Evolutionary conservation across 441 rosid species (phyloP), one percentile per base, ranked within the genome.

Genomic region (Corymbia citriodora): DNA sequence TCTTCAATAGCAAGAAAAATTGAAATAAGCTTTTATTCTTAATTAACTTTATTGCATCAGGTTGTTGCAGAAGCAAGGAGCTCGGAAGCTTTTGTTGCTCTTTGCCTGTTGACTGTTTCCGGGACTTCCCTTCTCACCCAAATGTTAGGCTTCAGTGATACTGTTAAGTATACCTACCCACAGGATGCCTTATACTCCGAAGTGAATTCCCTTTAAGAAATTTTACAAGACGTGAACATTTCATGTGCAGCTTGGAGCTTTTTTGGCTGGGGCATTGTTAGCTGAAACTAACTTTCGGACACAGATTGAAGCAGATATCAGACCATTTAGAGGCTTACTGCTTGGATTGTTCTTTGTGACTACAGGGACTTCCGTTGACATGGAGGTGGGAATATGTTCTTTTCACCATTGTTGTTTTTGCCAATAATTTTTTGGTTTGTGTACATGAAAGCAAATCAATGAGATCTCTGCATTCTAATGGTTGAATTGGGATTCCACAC

Each of bases 231-330:
- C 48, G 12, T 15, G 6, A 23, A n/a, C 36, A 70, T 92, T 88
- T 65, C 83, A 92, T 89, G 87, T 92, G 90, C 94, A 98, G 99
- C 99, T 98, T 90, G 99, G 99, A 94, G 99, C 99, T 85, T 98
- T 98, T 94, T 94, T 98, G 89, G 99, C 99, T 57, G 99, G 99
- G 89, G 99, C 99, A 89, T 89, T 98, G 87, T 89, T 97, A 91
- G 99, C 99, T 25, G 99, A 98, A 95, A 97, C 99, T 90, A 98
- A 97, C 94, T 97, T 97, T 90, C 91, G 98, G 88, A 98, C 99
- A 89, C 99, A 98, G 92, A 98, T 97, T 83, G 99, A 98, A 94
- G 99, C 99, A 89, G 99, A 98, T 94, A 98, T 98, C 91, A 95
- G 99, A 89, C 99, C 99, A 91, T 98, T 98, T 92, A 96, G 96